Evolutionary conservation across 345 rosid species (phyloP).

Genomic region (Melaleuca alternifolia): DNA sequence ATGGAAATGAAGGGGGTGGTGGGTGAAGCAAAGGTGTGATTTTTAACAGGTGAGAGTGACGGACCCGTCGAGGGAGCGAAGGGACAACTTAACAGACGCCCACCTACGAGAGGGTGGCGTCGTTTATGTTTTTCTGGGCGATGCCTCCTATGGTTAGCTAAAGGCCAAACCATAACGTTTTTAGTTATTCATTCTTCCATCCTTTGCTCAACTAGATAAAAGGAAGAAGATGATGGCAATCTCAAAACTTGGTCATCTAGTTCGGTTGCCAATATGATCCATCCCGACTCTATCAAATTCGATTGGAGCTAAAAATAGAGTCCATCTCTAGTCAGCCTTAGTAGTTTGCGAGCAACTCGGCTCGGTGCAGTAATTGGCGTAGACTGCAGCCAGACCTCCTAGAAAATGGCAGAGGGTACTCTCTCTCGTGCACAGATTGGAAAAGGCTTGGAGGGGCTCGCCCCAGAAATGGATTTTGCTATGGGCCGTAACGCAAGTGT

Average conservation of each 20-base stretch:
- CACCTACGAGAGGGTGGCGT: not conserved
- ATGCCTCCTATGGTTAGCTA: not conserved
- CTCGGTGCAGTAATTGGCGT: no score
- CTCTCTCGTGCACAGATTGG: no score
- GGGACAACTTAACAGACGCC: slow-evolving; percentile 7
- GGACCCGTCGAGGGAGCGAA: slow-evolving; percentile 75
- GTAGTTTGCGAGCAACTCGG: no score
- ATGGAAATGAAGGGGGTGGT: not conserved
- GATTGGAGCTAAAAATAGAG: not conserved
- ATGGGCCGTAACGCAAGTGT: not conserved
- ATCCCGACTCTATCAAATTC: no score
- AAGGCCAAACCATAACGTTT: not conserved
- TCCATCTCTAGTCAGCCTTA: no score
- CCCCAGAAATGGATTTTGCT: not conserved
- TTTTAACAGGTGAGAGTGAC: slow-evolving; percentile 5
- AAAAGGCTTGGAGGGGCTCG: not conserved
- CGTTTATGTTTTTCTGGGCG: not conserved
- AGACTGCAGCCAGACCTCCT: no score
- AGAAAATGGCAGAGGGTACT: no score
- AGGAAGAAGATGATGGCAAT: not conserved
- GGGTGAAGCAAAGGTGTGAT: not conserved
- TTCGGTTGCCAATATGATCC: no score
- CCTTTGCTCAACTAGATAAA: not conserved
- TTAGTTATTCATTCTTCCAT: not conserved
- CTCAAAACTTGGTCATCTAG: not conserved